Conservation (phyloP, 768 basidiomycete species). For the Termitomyces sp. region DNA sequence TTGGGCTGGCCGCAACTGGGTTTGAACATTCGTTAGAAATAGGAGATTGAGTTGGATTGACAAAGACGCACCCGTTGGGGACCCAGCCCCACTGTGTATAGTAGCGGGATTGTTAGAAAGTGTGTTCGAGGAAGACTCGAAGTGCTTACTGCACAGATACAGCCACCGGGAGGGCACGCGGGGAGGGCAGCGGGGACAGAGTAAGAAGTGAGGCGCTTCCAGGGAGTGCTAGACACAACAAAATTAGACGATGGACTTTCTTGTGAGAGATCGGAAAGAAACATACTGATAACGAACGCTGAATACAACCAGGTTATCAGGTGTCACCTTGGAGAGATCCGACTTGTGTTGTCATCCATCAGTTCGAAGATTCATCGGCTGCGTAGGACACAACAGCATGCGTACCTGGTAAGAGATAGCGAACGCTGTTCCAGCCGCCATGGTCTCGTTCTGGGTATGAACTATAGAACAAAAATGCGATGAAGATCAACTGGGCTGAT, state of each 20-base stretch:
- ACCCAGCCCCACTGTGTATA: slow-evolving; percentile 49
- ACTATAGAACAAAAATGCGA: slow-evolving; percentile 26
- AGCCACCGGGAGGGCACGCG: slow-evolving; percentile 45
- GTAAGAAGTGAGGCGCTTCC: slow-evolving; percentile 44
- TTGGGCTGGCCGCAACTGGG: slow-evolving; percentile 49
- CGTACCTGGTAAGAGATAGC: slow-evolving; percentile 49
- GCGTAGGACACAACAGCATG: neutral
- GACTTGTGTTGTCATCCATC: slow-evolving; percentile 29
- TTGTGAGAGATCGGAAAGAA: neutral
- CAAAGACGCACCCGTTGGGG: slow-evolving; percentile 32
- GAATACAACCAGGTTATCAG: slow-evolving; percentile 50
- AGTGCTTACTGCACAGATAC: slow-evolving; percentile 45
- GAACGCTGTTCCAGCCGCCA: slow-evolving; percentile 52
- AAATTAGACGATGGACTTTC: neutral
- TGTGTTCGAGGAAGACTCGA: neutral
- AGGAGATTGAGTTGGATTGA: too few relatives aligned
- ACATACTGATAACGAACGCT: slow-evolving; percentile 44
- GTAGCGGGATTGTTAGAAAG: neutral
- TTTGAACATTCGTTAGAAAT: neutral
- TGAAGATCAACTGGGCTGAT: neutral
- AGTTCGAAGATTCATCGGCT: neutral
- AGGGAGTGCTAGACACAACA: slow-evolving; percentile 38
- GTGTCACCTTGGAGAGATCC: slow-evolving; percentile 40
- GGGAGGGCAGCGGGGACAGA: slow-evolving; percentile 47
- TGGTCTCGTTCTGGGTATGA: slow-evolving; percentile 48